Percentiles rank a stretch among this genome's conserved stretches.
Conservation (phyloP, 345 rosid species). For the Pistacia vera region DNA sequence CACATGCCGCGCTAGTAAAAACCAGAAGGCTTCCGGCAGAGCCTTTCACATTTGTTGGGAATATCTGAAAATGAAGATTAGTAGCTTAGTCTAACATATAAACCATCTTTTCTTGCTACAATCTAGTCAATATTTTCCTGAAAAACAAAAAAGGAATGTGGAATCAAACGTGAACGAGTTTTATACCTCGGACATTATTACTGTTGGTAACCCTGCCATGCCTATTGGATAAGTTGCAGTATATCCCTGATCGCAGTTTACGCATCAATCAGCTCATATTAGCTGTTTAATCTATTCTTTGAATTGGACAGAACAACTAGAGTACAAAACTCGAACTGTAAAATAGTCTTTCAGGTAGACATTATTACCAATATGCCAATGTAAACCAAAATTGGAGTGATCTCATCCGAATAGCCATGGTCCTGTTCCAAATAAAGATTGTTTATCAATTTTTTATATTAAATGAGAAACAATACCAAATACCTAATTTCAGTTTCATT, state of each 20-base stretch:
- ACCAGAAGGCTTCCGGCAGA: slow-evolving; percentile 55
- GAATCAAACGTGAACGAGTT: too few relatives aligned
- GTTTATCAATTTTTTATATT: too few relatives aligned
- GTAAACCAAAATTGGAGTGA: slow-evolving; percentile 28
- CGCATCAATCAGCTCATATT: too few relatives aligned
- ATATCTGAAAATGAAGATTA: slow-evolving; percentile 40
- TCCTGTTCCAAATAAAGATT: slow-evolving; percentile 18
- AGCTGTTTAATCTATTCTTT: too few relatives aligned
- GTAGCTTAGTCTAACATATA: background rate
- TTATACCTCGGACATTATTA: background rate
- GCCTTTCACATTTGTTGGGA: slow-evolving; percentile 53
- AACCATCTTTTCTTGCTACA: background rate
- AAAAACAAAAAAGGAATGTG: too few relatives aligned
- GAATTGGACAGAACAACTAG: too few relatives aligned
- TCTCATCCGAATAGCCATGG: slow-evolving; percentile 14
- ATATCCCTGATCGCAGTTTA: slow-evolving; percentile 17
- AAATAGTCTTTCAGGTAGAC: background rate
- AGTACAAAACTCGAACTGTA: background rate
- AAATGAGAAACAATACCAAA: too few relatives aligned
- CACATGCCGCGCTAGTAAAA: slow-evolving; percentile 36
- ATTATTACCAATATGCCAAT: slow-evolving; percentile 14
- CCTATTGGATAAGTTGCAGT: slow-evolving; percentile 16
- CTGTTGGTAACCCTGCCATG: slow-evolving; percentile 25
- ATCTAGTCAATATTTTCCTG: too few relatives aligned
- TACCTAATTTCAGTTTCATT: background rate